These are phyloP conservation scores for Ascodesmis nigricans DNA, from an alignment of 495 filamentous ascomycete species.

Conservation along the genomic window DNA sequence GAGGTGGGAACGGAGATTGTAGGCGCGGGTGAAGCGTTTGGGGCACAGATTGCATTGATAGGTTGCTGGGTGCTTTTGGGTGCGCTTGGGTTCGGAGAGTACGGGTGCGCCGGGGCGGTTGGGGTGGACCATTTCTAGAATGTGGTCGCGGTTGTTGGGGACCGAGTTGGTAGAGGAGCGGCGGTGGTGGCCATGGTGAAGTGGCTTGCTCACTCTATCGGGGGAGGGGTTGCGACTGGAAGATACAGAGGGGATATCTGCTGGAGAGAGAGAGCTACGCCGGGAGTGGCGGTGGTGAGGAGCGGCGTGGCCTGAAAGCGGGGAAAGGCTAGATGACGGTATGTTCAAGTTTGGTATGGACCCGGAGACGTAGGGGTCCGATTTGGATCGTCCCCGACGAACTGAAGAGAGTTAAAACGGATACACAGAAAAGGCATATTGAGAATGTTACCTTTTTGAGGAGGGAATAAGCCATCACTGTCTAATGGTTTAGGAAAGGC, in stretches of 20 bases:
- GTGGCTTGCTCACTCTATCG: too few relatives aligned
- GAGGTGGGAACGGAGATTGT: slow-evolving; percentile 77
- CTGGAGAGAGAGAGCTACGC: too few relatives aligned
- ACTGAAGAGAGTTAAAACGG: too few relatives aligned
- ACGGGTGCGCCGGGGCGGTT: slow-evolving; percentile 50
- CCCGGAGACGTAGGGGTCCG: too few relatives aligned
- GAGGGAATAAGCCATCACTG: slow-evolving; percentile 62
- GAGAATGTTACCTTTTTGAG: slow-evolving; percentile 49
- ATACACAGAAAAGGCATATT: too few relatives aligned
- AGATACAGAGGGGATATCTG: too few relatives aligned
- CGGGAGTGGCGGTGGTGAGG: too few relatives aligned
- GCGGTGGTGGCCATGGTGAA: too few relatives aligned
- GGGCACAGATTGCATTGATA: slow-evolving; percentile 74
- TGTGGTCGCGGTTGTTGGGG: slow-evolving; percentile 74
- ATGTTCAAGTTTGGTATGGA: too few relatives aligned
- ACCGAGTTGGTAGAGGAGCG: slow-evolving; percentile 58
- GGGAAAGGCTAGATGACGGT: too few relatives aligned
- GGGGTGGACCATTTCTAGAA: slow-evolving; percentile 75
- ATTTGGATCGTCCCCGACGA: slow-evolving; percentile 41
- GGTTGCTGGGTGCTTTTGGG: slow-evolving; percentile 87
- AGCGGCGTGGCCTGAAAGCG: too few relatives aligned
- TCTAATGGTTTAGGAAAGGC: slow-evolving; percentile 60
- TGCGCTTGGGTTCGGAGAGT: slow-evolving; percentile 40
- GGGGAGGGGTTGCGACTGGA: too few relatives aligned
- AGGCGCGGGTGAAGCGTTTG: slow-evolving; percentile 71